Evolutionary conservation across 2,329 filamentous ascomycete genomes (phyloP), one percentile per base, ranked within the genome.

Genomic region (Claviceps paspali): DNA sequence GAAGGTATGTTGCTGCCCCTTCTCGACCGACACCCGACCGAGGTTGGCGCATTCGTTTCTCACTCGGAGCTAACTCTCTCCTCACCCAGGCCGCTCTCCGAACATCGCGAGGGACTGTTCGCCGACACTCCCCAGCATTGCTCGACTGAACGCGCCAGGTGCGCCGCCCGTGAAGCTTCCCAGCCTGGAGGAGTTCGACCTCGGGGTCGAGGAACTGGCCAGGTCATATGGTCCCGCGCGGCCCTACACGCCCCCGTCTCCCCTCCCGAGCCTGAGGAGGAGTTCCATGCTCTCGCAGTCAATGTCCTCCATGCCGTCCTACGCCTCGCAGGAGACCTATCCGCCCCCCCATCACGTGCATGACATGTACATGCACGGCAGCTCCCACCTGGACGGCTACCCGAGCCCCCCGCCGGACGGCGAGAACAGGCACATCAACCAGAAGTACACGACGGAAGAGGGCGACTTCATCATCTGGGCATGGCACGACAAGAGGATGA

Each of bases 391-490:
- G 38, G 52, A 52, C 18, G 48, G 51, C 18, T 57, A 57, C 30
- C 56, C 54, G 14, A 57, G 53, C 36, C 55, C 57, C 10, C 56
- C 57, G 5, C 54, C 53, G 0, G 56, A 60, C 23, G 49, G 48
- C 10, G 56, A 61, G 42, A 56, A 54, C 33, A 48, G 56, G 18
- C 58, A 61, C 42, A 61, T 61, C 43, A 63, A 63, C 46, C 57
- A 62, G 35, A 62, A 63, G 46, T 63, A 63, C 47, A 61, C 59
- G 0, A 56, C 54, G 1, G 60, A 63, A 41, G 57, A 63, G 42
- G 58, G 59, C 12, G 59, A 62, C 45, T 63, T 60, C 38, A 61
- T 62, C 48, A 60, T 62, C 41, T 63, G 62, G 41, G 55, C 55
- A n/a, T 61, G 57, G 49, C 57, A 61, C 40, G 60, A 63, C 43